Evolutionary conservation across 192 early-diverging fungal genomes (phyloP).

Genomic region (Mortierella hygrophila): DNA sequence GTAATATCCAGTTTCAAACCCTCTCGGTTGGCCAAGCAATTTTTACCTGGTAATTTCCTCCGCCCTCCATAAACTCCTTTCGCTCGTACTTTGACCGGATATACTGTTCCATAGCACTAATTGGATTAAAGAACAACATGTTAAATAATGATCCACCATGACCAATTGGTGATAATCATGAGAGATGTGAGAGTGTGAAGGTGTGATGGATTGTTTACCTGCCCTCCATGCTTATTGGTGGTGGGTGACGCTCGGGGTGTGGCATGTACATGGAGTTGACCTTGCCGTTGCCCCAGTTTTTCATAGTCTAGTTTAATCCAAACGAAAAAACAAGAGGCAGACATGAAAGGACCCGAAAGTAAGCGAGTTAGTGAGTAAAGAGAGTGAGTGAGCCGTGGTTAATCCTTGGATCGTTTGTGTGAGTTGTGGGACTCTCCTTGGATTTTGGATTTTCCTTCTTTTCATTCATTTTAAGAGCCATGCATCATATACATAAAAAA

Average conservation of each 20-base stretch:
- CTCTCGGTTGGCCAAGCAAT: background rate
- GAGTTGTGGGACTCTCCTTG: background rate
- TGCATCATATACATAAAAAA: background rate
- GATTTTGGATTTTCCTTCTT: background rate
- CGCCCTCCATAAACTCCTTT: conserved; percentile 70
- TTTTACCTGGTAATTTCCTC: conserved; percentile 42
- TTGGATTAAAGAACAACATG: background rate
- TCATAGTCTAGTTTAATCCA: conserved; percentile 57
- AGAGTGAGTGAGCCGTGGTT: background rate
- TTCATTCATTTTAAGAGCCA: conserved; percentile 5
- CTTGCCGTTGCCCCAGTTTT: conserved; percentile 72
- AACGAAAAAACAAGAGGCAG: background rate
- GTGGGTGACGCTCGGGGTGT: conserved; percentile 72
- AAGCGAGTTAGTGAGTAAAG: background rate
- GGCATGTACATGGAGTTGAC: conserved; percentile 81
- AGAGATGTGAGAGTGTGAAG: background rate
- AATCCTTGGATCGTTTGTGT: background rate
- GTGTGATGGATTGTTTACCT: conserved; percentile 42
- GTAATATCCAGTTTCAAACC: background rate
- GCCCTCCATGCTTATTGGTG: conserved; percentile 73
- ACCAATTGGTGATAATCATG: background rate
- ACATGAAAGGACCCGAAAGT: background rate
- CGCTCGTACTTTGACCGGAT: conserved; percentile 95
- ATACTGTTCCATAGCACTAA: conserved; percentile 86
- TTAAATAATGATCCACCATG: background rate